These are phyloP conservation scores for Trichosporon sp. DNA, from an alignment of 1,284 basidiomycete species.

Conservation along the genomic window DNA sequence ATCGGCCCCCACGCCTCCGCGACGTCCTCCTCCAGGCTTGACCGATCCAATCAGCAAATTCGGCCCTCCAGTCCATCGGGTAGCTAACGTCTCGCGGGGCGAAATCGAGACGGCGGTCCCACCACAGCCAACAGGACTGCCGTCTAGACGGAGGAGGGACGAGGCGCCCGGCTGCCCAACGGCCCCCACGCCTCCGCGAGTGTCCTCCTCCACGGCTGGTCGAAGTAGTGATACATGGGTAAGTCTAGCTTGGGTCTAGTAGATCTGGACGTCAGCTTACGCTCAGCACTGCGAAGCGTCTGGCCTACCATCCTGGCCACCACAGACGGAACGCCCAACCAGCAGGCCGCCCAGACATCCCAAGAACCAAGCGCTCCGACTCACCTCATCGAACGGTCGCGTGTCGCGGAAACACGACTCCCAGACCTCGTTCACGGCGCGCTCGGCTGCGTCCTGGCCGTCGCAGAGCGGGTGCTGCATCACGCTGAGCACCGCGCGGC, in stretches of 20 bases:
- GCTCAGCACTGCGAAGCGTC: not conserved
- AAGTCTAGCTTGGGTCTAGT: not conserved
- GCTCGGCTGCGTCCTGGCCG: constrained; percentile 69
- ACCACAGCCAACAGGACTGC: not conserved
- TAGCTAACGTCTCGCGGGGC: too few relatives aligned
- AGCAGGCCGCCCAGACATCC: too few relatives aligned
- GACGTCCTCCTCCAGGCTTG: too few relatives aligned
- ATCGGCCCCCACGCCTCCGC: too few relatives aligned
- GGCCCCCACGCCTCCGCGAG: not conserved
- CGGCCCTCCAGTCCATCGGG: too few relatives aligned
- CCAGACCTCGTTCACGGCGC: constrained; percentile 92
- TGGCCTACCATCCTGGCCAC: too few relatives aligned
- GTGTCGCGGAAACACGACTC: constrained; percentile 94
- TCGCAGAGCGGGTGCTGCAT: constrained; percentile 75
- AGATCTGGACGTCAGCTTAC: not conserved
- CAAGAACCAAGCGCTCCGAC: not conserved
- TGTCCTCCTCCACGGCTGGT: not conserved
- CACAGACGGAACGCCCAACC: too few relatives aligned
- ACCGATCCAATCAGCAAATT: too few relatives aligned
- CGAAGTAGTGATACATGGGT: not conserved
- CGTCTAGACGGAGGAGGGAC: not conserved
- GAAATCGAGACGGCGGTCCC: not conserved
- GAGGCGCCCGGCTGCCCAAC: not conserved
- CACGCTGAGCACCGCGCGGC: constrained; percentile 79
- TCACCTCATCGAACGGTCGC: constrained; percentile 91